These are phyloP conservation scores for Malus hybrid DNA, from an alignment of 331 rosid species.

Conservation along the genomic window DNA sequence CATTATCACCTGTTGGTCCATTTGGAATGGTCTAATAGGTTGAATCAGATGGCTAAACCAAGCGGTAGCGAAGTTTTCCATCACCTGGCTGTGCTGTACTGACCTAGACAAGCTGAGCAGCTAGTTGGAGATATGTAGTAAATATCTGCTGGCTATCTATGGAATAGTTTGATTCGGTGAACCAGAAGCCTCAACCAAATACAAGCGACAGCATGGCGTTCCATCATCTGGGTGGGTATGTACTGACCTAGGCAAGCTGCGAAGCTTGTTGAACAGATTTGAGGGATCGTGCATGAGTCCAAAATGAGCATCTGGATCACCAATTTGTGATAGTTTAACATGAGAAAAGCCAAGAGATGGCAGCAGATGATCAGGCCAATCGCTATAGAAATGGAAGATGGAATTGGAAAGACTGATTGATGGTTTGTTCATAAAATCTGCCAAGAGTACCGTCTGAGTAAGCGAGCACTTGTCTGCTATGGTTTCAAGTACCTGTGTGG, in stretches of 20 bases:
- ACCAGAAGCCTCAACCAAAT: conserved; percentile 89
- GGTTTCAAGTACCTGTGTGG: conserved; percentile 66
- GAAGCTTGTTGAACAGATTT: conserved; percentile 84
- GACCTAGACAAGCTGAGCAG: not conserved
- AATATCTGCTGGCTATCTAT: conserved; percentile 19
- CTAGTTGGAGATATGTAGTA: conserved; percentile 5
- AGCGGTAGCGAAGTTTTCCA: not conserved
- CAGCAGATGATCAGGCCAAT: conserved; percentile 94
- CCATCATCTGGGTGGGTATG: conserved; percentile 87
- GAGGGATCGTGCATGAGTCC: conserved; percentile 69
- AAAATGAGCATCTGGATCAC: conserved; percentile 95
- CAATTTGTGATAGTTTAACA: conserved; percentile 87
- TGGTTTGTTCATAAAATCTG: conserved; percentile 90
- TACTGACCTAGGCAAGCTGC: conserved; percentile 70
- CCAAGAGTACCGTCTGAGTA: conserved; percentile 69
- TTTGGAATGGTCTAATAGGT: not conserved
- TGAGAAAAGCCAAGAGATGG: conserved; percentile 80
- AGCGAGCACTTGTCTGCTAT: conserved; percentile 63
- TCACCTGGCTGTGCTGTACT: conserved; percentile 3
- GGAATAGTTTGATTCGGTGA: conserved; percentile 46
- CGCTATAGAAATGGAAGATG: conserved; percentile 79
- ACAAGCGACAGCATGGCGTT: conserved; percentile 78
- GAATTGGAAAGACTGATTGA: conserved; percentile 74
- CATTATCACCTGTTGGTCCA: conserved; percentile 10
- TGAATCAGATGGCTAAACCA: conserved; percentile 3